Conservation (phyloP, 768 basidiomycete genomes). For the Lactifluus subvellereus region DNA sequence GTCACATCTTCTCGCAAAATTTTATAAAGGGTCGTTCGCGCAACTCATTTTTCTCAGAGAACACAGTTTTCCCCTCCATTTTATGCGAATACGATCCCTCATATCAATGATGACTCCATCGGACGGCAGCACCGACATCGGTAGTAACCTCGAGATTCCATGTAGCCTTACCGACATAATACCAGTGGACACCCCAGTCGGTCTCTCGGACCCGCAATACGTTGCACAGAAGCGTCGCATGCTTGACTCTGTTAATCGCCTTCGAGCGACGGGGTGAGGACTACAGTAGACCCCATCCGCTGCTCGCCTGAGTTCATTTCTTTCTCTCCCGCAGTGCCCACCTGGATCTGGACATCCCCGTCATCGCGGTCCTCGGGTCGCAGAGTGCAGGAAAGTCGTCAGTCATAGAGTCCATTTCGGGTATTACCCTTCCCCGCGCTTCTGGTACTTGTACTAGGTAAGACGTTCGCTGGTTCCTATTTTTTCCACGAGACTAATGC, state of each 20-base stretch:
- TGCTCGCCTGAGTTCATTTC: neutral
- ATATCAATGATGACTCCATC: neutral
- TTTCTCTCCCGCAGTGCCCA: constrained; percentile 44
- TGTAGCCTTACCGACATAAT: neutral
- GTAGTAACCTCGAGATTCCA: neutral
- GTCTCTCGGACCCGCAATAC: constrained; percentile 45
- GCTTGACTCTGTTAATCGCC: constrained; percentile 54
- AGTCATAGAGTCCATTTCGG: constrained; percentile 70
- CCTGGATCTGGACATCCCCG: constrained; percentile 64
- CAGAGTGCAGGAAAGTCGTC: constrained; percentile 77
- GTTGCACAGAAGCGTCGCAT: constrained; percentile 41
- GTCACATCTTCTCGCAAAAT: neutral
- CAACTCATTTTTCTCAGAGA: neutral
- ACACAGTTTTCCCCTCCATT: too few species aligned
- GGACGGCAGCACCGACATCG: neutral
- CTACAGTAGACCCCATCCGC: neutral
- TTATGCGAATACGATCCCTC: neutral
- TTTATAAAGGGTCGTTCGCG: neutral
- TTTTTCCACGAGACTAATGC: neutral
- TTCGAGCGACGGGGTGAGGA: constrained; percentile 56
- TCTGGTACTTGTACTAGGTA: constrained; percentile 73
- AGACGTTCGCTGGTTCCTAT: too few species aligned
- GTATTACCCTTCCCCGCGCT: constrained; percentile 62
- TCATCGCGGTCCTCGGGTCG: constrained; percentile 68
- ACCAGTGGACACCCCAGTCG: constrained; percentile 35